Base-by-base conservation (phyloP, 495 filamentous ascomycete genomes). In the Xylaria bambusicola region DNA sequence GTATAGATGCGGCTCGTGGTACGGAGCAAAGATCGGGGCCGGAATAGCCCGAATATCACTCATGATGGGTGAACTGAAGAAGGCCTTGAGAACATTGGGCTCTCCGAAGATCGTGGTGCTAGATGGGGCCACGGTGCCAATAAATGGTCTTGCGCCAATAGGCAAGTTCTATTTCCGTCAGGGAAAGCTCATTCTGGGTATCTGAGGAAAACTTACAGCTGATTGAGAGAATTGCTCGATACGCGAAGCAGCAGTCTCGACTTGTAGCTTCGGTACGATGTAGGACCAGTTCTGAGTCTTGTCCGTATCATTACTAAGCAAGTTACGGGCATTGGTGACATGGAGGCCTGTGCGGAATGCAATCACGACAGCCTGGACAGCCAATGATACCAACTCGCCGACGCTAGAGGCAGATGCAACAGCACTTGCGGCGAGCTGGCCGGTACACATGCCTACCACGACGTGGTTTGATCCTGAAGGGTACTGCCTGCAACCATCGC, bases 1-100 rank as follows among this genome's bases (percentile, higher is more conserved):
- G 71, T 89, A 86, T 12, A 93, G 71, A 66, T 93, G 88, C 1
- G 77, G 64, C 13, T 89, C 88, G 72, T 94, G 90, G 62, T 89
- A 93, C 2, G 90, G 88, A 2, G 85, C 90, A 60, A 86, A 84
- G 23, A 93, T 82, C 0, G 87, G 84, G 44, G 87, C 80, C n/a
- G 77, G 78, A 2, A 80, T 75, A 2, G 79, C 78, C 63, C 85
- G 84, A 38, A 77, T 65, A 50, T 77, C 75, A 18, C 8, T 48
- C 45, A 86, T 68, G 13, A 76, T 64, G 4, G 72, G 68, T 13
- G 69, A 71, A 23, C 81, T 71, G 62, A 85, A 77, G 21, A 92
- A 77, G 0, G 76, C 66, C 33, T 81, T 74, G 15, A 89, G 74
- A 0, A 82, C 81, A 3, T 71, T 69, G 0, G 90, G 90, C 0